Conservation (phyloP, 1,139 yeast species). For the Geotrichum candidum region DNA sequence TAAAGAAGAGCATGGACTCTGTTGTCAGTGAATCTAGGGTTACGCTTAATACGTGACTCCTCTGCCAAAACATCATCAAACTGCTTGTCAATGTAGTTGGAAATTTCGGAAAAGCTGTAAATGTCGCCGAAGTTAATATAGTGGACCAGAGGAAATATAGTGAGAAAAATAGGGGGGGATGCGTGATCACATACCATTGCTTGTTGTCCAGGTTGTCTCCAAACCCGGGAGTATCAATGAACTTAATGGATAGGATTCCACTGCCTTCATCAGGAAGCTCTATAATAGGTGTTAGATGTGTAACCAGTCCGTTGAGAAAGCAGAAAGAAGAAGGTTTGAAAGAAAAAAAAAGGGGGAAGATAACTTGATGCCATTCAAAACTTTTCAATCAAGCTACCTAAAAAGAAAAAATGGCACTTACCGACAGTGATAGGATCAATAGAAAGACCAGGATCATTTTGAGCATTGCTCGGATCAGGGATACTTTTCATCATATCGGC, state of each 20-base stretch:
- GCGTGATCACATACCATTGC: slow-evolving; percentile 34
- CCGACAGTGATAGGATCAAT: slow-evolving; percentile 45
- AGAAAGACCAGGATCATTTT: slow-evolving; percentile 45
- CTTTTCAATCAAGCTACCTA: background rate
- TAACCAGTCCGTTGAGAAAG: background rate
- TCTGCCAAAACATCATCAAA: slow-evolving; percentile 91
- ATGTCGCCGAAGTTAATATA: background rate
- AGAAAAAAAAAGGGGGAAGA: background rate
- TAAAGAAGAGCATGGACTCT: slow-evolving; percentile 69
- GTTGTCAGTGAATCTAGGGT: slow-evolving; percentile 71
- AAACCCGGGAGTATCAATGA: slow-evolving; percentile 74
- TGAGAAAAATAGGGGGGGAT: background rate
- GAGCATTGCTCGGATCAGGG: slow-evolving; percentile 41
- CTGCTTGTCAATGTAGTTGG: slow-evolving; percentile 75
- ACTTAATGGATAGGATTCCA: slow-evolving; percentile 59
- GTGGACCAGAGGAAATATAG: background rate
- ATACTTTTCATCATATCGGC: slow-evolving; percentile 24
- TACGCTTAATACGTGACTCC: slow-evolving; percentile 87
- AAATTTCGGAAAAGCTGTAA: slow-evolving; percentile 58
- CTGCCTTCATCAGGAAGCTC: slow-evolving; percentile 52
- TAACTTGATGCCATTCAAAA: background rate
- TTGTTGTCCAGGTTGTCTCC: slow-evolving; percentile 66
- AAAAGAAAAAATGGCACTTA: slow-evolving; percentile 1
- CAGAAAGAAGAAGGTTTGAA: background rate
- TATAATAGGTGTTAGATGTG: slow-evolving; percentile 7